Percentiles rank a stretch among this genome's conserved stretches.
phyloP scores from a whole-genome alignment of 768 basidiomycete genomes.

The Nevesoporus exiguus region DNA sequence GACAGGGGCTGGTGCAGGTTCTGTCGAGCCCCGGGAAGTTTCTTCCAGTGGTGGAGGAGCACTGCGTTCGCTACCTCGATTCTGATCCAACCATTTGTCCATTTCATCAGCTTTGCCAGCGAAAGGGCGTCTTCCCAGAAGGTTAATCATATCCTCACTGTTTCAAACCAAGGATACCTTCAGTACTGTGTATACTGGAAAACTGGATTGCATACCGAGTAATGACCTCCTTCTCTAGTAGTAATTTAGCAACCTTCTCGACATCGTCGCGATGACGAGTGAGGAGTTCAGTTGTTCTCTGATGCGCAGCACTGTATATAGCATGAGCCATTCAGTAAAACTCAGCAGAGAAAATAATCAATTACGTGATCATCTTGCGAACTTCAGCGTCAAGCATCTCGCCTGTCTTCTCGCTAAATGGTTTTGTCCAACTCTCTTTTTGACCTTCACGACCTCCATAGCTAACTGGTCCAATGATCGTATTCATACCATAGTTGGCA shows the following conservation, averaged over 20 bases:
- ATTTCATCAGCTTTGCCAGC: constrained; percentile 80
- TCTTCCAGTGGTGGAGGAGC: constrained; percentile 65
- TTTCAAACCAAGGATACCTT: neutral
- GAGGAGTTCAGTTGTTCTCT: constrained; percentile 77
- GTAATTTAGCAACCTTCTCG: constrained; percentile 86
- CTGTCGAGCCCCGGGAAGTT: constrained; percentile 34
- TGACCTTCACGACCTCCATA: constrained; percentile 87
- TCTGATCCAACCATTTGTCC: constrained; percentile 95
- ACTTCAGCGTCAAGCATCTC: constrained; percentile 91
- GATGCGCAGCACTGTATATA: constrained; percentile 61
- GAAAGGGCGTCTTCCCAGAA: constrained; percentile 83
- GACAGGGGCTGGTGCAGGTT: constrained; percentile 48
- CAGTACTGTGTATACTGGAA: neutral
- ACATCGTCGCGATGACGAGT: constrained; percentile 82
- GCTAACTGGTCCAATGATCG: constrained; percentile 90
- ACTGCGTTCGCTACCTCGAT: constrained; percentile 55
- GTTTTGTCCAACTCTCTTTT: constrained; percentile 90
- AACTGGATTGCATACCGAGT: constrained; percentile 59
- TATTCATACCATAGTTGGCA: constrained; percentile 97
- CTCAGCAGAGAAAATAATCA: constrained; percentile 12
- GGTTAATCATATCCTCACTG: constrained; percentile 84
- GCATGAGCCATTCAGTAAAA: constrained; percentile 6
- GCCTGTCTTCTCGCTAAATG: constrained; percentile 96
- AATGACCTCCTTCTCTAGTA: constrained; percentile 95
- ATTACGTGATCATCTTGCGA: constrained; percentile 89